Evolutionary conservation across 768 basidiomycete genomes (phyloP).

Genomic region (Mycena capillaripes): DNA sequence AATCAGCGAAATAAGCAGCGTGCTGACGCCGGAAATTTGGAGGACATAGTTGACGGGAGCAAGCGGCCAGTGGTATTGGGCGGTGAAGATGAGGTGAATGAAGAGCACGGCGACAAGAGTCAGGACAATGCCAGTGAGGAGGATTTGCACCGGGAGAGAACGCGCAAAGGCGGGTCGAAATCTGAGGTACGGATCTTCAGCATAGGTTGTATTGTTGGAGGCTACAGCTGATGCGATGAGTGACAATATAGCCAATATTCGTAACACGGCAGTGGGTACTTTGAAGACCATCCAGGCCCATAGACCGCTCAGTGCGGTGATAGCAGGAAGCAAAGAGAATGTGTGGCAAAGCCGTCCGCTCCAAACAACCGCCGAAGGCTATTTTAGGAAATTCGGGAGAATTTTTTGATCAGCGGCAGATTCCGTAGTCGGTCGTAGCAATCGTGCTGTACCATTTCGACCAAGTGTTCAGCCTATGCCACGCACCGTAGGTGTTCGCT

Average conservation of each 20-base stretch:
- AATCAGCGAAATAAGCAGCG: slow-evolving; percentile 82
- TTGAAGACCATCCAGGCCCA: slow-evolving; percentile 30
- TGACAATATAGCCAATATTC: slow-evolving; percentile 21
- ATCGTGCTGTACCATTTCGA: too few species aligned
- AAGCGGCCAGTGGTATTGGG: slow-evolving; percentile 95
- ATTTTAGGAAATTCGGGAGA: slow-evolving; percentile 14
- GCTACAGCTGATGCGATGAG: slow-evolving; percentile 17
- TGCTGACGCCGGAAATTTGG: slow-evolving; percentile 86
- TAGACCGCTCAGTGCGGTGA: neutral
- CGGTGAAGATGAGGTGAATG: slow-evolving; percentile 94
- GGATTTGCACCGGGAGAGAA: slow-evolving; percentile 92
- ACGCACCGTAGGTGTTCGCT: too few species aligned
- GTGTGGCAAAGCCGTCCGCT: neutral
- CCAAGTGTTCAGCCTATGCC: too few species aligned
- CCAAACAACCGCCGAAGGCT: slow-evolving; percentile 2
- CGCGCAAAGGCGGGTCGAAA: slow-evolving; percentile 87
- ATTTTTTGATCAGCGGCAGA: neutral
- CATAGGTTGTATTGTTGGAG: slow-evolving; percentile 33
- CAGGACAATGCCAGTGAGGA: slow-evolving; percentile 87
- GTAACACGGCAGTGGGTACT: slow-evolving; percentile 20
- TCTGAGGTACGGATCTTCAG: slow-evolving; percentile 79
- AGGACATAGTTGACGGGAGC: slow-evolving; percentile 93
- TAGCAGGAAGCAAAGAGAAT: neutral
- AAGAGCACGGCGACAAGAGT: slow-evolving; percentile 89
- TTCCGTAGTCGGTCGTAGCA: too few species aligned